phyloP scores from a whole-genome alignment of 31 red algal genomes.

The Porphyra umbilicalis region DNA sequence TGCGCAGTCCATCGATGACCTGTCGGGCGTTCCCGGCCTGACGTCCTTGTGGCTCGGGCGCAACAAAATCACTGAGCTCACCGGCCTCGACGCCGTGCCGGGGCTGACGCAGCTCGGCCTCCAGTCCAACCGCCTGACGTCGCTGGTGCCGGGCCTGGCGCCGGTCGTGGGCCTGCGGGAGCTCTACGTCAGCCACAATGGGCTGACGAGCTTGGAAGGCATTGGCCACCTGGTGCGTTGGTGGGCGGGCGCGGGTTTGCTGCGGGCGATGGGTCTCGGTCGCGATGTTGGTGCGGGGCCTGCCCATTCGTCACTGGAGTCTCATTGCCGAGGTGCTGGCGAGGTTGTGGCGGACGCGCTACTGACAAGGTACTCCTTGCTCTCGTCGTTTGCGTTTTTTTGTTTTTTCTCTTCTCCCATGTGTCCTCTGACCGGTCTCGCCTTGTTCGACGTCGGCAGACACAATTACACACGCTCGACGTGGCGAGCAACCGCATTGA shows the following conservation, averaged over 20 bases:
- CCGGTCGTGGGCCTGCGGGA: conserved; percentile 46
- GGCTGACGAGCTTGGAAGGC: conserved; percentile 59
- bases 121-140: conserved; percentile 83
- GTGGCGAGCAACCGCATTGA: conserved; percentile 69
- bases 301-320: too few species aligned
- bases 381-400: too few species aligned
- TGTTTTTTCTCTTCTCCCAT: too few species aligned
- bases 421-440: too few species aligned
- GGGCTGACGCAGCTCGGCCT: conserved; percentile 54
- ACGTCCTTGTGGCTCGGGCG: conserved; percentile 88
- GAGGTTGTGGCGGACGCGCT: too few species aligned
- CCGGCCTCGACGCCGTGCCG: conserved; percentile 32
- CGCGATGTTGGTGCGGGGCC: too few species aligned
- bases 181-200: conserved; percentile 95
- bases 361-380: too few species aligned
- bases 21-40: conserved; percentile 28
- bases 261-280: too few species aligned
- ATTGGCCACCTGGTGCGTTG: conserved; percentile 23
- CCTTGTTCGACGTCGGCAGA: not conserved
- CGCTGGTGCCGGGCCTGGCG: not conserved
- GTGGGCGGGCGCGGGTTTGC: too few species aligned
- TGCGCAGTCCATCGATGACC: conserved; percentile 21
- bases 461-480: conserved; percentile 70
- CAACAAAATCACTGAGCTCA: conserved; percentile 84
- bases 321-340: too few species aligned